These are phyloP conservation scores for Solanum bulbocastanum DNA, from an alignment of 257 asterid species.

Conservation along the genomic window DNA sequence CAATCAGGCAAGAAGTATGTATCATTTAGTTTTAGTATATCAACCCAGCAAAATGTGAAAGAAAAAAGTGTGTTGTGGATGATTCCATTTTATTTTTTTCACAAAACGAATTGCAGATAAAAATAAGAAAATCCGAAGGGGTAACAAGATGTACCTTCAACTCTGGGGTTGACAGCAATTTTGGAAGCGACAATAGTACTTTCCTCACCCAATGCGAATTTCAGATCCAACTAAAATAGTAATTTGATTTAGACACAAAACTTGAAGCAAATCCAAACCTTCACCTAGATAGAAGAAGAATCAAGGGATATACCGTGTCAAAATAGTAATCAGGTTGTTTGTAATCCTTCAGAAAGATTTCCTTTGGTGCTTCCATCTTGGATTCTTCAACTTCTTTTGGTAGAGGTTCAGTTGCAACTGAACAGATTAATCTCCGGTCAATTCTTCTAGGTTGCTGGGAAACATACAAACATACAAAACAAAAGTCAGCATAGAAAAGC, in stretches of 20 bases:
- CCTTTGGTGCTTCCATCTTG: constrained; percentile 75
- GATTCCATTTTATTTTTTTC: background rate
- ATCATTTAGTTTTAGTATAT: background rate
- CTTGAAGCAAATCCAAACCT: background rate
- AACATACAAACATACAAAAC: background rate
- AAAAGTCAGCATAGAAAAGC: background rate
- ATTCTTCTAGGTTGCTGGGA: constrained; percentile 28
- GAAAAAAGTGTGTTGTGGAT: background rate
- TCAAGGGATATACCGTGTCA: constrained; percentile 39
- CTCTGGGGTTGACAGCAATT: constrained; percentile 68
- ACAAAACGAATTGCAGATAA: background rate
- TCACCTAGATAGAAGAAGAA: background rate
- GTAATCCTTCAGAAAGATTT: constrained; percentile 88
- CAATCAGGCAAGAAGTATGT: background rate
- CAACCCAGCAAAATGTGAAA: background rate
- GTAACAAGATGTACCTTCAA: constrained; percentile 52
- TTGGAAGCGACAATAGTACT: constrained; percentile 59
- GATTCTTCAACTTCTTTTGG: constrained; percentile 59
- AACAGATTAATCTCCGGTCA: constrained; percentile 53
- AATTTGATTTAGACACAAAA: background rate
- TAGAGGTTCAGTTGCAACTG: constrained; percentile 65
- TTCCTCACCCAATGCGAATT: constrained; percentile 73
- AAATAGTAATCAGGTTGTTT: constrained; percentile 83
- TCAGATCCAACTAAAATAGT: constrained; percentile 66
- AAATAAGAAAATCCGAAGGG: background rate